Evolutionary conservation across 768 basidiomycete genomes (phyloP), one percentile per base, ranked within the genome.

Genomic region (Gymnopilus junonius): DNA sequence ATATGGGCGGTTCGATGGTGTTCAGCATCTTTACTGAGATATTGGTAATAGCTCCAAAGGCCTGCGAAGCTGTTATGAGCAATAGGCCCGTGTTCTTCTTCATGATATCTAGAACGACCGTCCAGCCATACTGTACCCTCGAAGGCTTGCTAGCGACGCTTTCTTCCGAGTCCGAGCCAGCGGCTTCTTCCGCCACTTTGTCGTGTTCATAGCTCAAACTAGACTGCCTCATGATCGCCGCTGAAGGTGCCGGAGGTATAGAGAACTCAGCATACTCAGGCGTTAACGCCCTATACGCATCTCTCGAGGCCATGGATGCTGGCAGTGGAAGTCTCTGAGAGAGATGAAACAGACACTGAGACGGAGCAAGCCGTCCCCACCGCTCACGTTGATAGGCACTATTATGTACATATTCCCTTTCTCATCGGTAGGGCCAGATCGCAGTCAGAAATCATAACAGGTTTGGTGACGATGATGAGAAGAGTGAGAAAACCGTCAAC

Each of bases 21-120:
- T 87, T 84, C 59, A 92, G 73, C 63, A 78, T 79, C 75, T 92
- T 91, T 42, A 92, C 90, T 5, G 82, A 75, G 4, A 87, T 76
- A 53, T 86, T 86, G 81, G 89, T 88, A 31, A 82, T 70, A 6
- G 87, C 80, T 39, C 88, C 82, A 73, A 88, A 87, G 12, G 86
- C 75, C 69, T 90, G 87, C 6, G n/a, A n/a, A n/a, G n/a, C n/a
- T 5, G 80, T 81, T 15, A 92, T 82, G 14, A 90, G 78, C 34
- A 89, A 72, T 55, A 93, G 74, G 11, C 91, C 91, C 3, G 77
- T 72, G 73, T 92, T 91, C 34, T 57, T 68, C 57, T 39, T 54
- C 8, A 58, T 8, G 8, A 63, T 6, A 10, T 23, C 57, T 14
- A 54, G 31, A 7, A 43, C 21, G 35, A 25, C 55, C 12, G n/a